These are phyloP conservation scores for Candida bentonensis DNA, from an alignment of 805 yeast species.

Conservation along the genomic window DNA sequence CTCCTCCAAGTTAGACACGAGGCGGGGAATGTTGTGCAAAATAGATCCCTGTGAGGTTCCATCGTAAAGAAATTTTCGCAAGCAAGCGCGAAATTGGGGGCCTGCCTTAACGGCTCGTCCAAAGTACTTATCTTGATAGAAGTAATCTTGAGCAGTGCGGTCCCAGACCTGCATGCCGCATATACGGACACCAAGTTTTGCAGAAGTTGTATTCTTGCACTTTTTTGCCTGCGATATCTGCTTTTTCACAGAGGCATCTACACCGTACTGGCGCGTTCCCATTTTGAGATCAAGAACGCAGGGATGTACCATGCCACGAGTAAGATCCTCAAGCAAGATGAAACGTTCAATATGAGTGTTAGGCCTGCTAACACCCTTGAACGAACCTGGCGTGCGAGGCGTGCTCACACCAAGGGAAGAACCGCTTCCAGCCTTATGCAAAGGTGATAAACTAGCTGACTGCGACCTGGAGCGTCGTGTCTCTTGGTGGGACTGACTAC, in stretches of 20 bases:
- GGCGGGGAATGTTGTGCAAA: slow-evolving; percentile 47
- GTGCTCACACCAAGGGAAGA: neutral
- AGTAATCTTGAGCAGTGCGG: slow-evolving; percentile 28
- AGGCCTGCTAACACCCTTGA: neutral
- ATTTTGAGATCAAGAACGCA: slow-evolving; percentile 90
- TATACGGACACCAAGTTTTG: slow-evolving; percentile 73
- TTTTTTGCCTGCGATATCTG: slow-evolving; percentile 67
- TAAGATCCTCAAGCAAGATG: slow-evolving; percentile 78
- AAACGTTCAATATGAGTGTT: slow-evolving; percentile 59
- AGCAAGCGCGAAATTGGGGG: slow-evolving; percentile 56
- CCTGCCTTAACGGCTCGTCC: slow-evolving; percentile 71
- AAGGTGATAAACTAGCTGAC: neutral
- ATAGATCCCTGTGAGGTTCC: slow-evolving; percentile 49
- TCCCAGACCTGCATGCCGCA: slow-evolving; percentile 93
- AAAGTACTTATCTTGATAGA: slow-evolving; percentile 78
- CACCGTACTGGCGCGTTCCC: slow-evolving; percentile 98
- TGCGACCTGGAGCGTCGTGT: neutral
- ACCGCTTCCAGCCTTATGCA: neutral
- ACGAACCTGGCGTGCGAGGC: neutral
- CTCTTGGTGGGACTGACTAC: neutral
- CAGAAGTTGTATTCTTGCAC: slow-evolving; percentile 69
- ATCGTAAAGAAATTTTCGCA: slow-evolving; percentile 69
- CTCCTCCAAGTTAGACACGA: slow-evolving; percentile 46
- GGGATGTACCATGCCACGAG: slow-evolving; percentile 67
- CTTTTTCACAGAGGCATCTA: slow-evolving; percentile 68